Evolutionary conservation across 495 filamentous ascomycete genomes (phyloP), one percentile per base, ranked within the genome.

Genomic region (Elaphomyces granulatus): DNA sequence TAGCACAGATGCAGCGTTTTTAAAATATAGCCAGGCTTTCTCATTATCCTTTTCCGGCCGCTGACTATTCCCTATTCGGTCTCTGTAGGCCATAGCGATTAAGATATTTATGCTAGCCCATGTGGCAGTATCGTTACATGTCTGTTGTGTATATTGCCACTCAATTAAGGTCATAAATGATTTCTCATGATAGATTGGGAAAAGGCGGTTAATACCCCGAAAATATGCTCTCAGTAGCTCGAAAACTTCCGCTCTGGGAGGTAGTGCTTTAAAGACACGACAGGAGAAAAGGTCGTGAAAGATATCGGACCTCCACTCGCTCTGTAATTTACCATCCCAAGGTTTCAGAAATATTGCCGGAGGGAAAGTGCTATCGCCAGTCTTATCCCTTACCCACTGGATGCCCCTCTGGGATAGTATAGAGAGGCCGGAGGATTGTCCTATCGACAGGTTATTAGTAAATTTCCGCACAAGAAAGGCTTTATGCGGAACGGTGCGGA

Each of bases 371-470:
- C 51, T 71, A 49, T 95, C 88, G 14, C 90, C 90, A 20, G 87
- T 93, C 63, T 88, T 95, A 42, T 83, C 77, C 48, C 93, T 95
- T 36, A 98, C 87, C 88, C 92, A 98, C 51, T 94, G 81, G 37
- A 98, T 86, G 31, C 90, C 90, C 53, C 88, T 87, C 15, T 84
- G 84, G 1, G 87, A 94, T 57, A 93, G 77, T 42, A 98, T 95
- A 20, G 87, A 94, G 55, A 94, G 82, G 4, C 85, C 86, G 3
- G 85, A 94, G 0, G 86, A 93, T 4, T 83, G 86, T 23, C 88
- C 87, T 94, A 45, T 15, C 15, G 17, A 10, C 20, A 3, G 2
- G 40, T 42, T n/a, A 37, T 20, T 19, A 19, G 20, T 20, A 0
- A 7, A 9, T 16, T 3, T 28, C 23, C 23, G 12, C 12, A n/a